Evolutionary conservation across 2,329 filamentous ascomycete genomes (phyloP).

Genomic region (Colletotrichum paranaense): DNA sequence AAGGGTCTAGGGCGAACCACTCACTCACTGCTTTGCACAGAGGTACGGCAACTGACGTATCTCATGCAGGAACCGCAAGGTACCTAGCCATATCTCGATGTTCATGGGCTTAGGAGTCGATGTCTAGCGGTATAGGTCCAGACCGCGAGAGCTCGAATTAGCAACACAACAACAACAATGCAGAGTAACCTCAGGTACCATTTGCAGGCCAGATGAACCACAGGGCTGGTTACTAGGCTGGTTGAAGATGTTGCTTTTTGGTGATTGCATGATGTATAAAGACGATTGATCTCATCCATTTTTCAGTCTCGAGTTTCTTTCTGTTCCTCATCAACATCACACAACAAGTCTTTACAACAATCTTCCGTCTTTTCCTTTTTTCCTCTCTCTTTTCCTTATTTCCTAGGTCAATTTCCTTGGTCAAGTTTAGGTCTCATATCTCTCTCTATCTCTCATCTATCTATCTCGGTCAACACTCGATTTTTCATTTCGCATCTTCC

Average conservation of each 20-base stretch:
- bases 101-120: background rate
- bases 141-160: conserved; percentile 30
- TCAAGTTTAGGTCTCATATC: conserved; percentile 39
- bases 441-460: conserved; percentile 33
- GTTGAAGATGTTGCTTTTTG: background rate
- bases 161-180: conserved; percentile 31
- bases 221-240: background rate
- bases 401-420: conserved; percentile 38
- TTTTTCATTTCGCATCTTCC: conserved; percentile 21
- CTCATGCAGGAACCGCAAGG: background rate
- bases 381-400: conserved; percentile 40
- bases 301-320: background rate
- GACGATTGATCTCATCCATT: background rate
- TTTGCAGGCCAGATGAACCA: background rate
- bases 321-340: conserved; percentile 16
- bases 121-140: background rate
- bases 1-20: background rate
- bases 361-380: conserved; percentile 40
- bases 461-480: conserved; percentile 24
- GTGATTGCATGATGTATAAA: conserved; percentile 29
- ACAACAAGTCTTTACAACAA: conserved; percentile 31
- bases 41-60: background rate
- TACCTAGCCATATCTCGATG: background rate
- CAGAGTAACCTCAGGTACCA: background rate
- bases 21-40: background rate